Base-by-base conservation (phyloP, 352 stramenopile species). In the Elongisporangium undulatum region DNA sequence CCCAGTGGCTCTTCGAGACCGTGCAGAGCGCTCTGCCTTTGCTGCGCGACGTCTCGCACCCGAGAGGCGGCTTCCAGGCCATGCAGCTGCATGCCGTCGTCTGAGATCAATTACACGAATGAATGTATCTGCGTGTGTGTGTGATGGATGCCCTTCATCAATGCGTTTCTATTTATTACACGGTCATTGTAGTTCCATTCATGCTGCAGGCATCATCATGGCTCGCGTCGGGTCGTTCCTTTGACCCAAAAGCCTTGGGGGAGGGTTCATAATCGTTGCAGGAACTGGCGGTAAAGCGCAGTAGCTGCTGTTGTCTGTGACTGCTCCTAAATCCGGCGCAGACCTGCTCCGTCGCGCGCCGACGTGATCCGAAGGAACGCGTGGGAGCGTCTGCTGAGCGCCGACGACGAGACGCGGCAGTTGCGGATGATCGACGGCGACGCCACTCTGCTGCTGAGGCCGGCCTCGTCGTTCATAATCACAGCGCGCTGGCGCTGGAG, bases 291-390 rank as follows among this genome's bases (percentile, higher is more conserved):
- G 34, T 45, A 45, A 45, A 45, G 34, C 34, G 7, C 34, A 45
- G 34, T 45, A 45, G 34, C 50, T 29, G 50, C 50, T 54, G 10
- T 54, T 54, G 10, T 54, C 50, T 29, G 50, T 38, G 20, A 21
- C 19, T 21, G 49, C 50, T 54, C 50, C 49, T 21, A 61, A 23
- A 51, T 19, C 24, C 56, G 56, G 49, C 29, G 56, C 15, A 22
- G 29, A 22, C 26, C 21, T n/a, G 49, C 49, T 17, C 49, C 56
- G 39, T 62, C 56, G 15, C 21, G 41, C 16, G 56, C 49, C 15
- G 56, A 49, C 49, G 51, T 38, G 16, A 56, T 21, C 49, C 56
- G 49, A 49, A 51, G 56, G 49, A 51, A 39, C 49, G 56, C 21
- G 51, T 49, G 41, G 21, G 8, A 41, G 21, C 34, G 26, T 34